Evolutionary conservation across 495 filamentous ascomycete species (phyloP), one percentile per base, ranked within the genome.

Genomic region (Podospora anserina): DNA sequence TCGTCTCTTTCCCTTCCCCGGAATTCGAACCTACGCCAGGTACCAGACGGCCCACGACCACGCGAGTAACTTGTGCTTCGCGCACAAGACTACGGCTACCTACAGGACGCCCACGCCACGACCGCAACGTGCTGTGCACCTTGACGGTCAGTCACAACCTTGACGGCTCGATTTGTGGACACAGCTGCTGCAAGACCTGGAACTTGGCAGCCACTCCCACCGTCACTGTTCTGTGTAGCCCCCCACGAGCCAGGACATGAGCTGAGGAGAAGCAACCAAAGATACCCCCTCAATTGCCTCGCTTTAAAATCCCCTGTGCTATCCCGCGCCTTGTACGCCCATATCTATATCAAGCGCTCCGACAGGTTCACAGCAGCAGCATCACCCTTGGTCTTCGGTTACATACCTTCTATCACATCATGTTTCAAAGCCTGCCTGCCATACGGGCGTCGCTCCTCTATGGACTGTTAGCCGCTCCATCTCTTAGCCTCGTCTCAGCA

Each of bases 381-480:
- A 11, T 49, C 15, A 49, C 39, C 39, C 15, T 49, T 16, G 5
- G 23, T 61, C 23, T 13, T 63, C 28, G 19, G 59, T 5, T 61
- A 28, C 28, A 28, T 20, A 18, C 39, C 16, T n/a, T 63, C 15
- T 53, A 20, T 62, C 15, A 4, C 63, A 65, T 53, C 53, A 76
- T 76, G 74, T 15, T 61, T 18, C 63, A 66, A 60, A 19, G 65
- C 23, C 3, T 53, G 3, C 49, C 61, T 9, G n/a, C 70, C 59
- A 55, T 61, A 23, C 58, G 64, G 66, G 49, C 59, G n/a, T 64
- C 65, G 9, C 44, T 61, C 65, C 63, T 75, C 44, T 70, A 49
- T 28, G 68, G 61, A 20, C 66, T 74, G 30, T 34, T 76, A 20
- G 66, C 70, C 15, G 57, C 53, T 32, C 44, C 67, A 11, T 54